Base-by-base conservation (phyloP, 129 eudicot genomes). In the Helianthus tuberosus region DNA sequence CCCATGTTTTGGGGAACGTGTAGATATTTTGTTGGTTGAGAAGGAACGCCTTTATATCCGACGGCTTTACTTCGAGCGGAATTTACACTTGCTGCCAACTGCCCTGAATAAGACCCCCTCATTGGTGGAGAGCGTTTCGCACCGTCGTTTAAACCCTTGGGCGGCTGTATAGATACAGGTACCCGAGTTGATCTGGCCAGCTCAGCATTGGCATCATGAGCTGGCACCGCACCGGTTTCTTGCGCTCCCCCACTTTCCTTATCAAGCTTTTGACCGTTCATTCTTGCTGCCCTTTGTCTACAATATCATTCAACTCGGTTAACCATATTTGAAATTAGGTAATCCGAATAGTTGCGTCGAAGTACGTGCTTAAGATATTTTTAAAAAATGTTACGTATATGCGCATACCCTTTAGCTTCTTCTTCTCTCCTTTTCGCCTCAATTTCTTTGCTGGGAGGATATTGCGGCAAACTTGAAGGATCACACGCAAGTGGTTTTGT, bases 131-230 rank as follows among this genome's bases (percentile, higher is more conserved):
- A 75, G 57, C 77, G 81, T 64, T 85, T 78, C 67, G 27, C 74
- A 73, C 74, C 84, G 69, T 86, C 88, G 73, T 80, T 77, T 9
- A 32, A 72, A 48, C 59, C 69, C 66, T 81, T 81, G 32, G 81
- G 78, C 48, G 79, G 87, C 71, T 82, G 82, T 0, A 68, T 68
- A 14, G 79, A 76, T 78, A 86, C 96, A 14, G 79, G 78, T 78
- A 86, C 96, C 93, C 81, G 87, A 77, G 81, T 76, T 75, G 89
- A 84, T n/a, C 77, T 61, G 38, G 72, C 86, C 55, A 83, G 72
- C 78, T 84, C 83, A 32, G 90, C n/a, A n/a, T n/a, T n/a, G n/a
- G n/a, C n/a, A n/a, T n/a, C n/a, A n/a, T n/a, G n/a, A n/a, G n/a
- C n/a, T 64, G 87, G 78, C 75, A 74, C 81, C 53, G 82, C 85